Conservation (phyloP, 345 rosid species). For the Pugionium dolabratum region DNA sequence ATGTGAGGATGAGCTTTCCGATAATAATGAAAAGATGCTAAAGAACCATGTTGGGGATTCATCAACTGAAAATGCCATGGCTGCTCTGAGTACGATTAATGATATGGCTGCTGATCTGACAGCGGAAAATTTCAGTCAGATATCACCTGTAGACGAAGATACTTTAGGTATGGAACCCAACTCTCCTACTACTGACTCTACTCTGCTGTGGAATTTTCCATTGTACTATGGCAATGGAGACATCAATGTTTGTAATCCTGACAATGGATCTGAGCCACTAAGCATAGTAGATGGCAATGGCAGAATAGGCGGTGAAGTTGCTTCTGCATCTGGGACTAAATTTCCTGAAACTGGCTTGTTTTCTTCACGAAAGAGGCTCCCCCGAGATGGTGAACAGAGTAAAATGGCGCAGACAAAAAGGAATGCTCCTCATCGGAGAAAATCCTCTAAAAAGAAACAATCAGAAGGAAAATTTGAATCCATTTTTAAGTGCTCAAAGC, state of each 20-base stretch:
- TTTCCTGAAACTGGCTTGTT: slow-evolving; percentile 38
- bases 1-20: slow-evolving; percentile 28
- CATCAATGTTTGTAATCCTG: slow-evolving; percentile 35
- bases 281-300: slow-evolving; percentile 42
- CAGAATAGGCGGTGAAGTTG: slow-evolving; percentile 42
- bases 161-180: slow-evolving; percentile 30
- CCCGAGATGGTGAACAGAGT: slow-evolving; percentile 46
- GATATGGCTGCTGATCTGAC: slow-evolving; percentile 40
- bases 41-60: slow-evolving; percentile 24
- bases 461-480: slow-evolving; percentile 42
- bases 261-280: slow-evolving; percentile 38
- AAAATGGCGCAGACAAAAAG: slow-evolving; percentile 46
- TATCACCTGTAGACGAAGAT: slow-evolving; percentile 36
- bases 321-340: slow-evolving; percentile 47
- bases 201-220: no score
- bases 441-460: slow-evolving; percentile 41
- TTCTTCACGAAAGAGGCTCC: slow-evolving; percentile 48
- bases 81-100: slow-evolving; percentile 41
- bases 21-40: slow-evolving; percentile 34
- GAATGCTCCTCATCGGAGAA: slow-evolving; percentile 47
- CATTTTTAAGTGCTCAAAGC: slow-evolving; percentile 49
- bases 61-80: slow-evolving; percentile 26
- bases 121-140: slow-evolving; percentile 33
- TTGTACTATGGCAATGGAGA: slow-evolving; percentile 18
- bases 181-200: no score